Evolutionary conservation across 768 basidiomycete species (phyloP), one percentile per base, ranked within the genome.

Genomic region (Tephrocybe sp.): DNA sequence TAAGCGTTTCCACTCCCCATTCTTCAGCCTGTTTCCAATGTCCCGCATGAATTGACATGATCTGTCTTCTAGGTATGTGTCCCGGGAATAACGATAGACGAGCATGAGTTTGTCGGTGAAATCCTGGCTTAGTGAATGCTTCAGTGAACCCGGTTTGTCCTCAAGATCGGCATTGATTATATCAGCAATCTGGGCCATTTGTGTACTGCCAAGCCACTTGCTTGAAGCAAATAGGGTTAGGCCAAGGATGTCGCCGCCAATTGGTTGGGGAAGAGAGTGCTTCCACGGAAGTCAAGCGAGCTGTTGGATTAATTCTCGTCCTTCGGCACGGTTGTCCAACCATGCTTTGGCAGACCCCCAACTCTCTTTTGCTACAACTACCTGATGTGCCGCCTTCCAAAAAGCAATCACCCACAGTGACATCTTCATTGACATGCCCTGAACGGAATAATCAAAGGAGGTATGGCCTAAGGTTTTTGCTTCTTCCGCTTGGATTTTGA

Each of bases 281-380:
- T 29, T 52, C 55, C 58, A 56, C n/a, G 58, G 58, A 1, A 57
- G 23, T 11, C 45, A 10, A 10, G 34, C 22, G 13, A 52, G 44
- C 12, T 18, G n/a, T 12, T 31, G 24, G 23, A 57, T 41, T 22
- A 47, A 11, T n/a, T 43, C 45, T 41, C 22, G 19, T 2, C 48
- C 45, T 10, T 39, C 44, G 10, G 36, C 34, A 8, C 44, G 13
- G n/a, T n/a, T n/a, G n/a, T n/a, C n/a, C n/a, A n/a, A n/a, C n/a
- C n/a, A n/a, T n/a, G n/a, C n/a, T n/a, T n/a, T n/a, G n/a, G n/a
- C n/a, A n/a, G n/a, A n/a, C n/a, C n/a, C n/a, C n/a, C n/a, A n/a
- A n/a, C n/a, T n/a, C n/a, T n/a, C n/a, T n/a, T n/a, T n/a, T n/a
- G n/a, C n/a, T n/a, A n/a, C n/a, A n/a, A n/a, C n/a, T n/a, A n/a